Conservation (phyloP, 2,329 filamentous ascomycete genomes). For the Myriangium duriaei region DNA sequence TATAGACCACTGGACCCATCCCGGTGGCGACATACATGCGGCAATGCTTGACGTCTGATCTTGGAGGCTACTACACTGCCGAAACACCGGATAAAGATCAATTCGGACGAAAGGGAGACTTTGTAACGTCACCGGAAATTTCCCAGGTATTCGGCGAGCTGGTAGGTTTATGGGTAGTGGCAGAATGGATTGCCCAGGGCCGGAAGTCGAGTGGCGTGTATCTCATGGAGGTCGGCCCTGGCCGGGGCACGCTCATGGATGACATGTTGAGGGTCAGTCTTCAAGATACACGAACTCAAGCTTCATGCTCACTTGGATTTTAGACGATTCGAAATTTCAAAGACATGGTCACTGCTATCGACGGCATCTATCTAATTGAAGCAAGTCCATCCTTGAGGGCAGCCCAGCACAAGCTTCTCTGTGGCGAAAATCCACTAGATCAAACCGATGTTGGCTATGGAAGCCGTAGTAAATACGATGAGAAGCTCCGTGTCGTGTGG, state of each 20-base stretch:
- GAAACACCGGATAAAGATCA: conserved; percentile 61
- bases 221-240: conserved; percentile 87
- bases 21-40: conserved; percentile 94
- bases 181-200: conserved; percentile 93
- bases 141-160: conserved; percentile 95
- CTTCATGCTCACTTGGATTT: conserved; percentile 12
- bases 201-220: conserved; percentile 61
- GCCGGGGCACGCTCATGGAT: conserved; percentile 91
- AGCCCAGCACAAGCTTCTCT: conserved; percentile 70
- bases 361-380: conserved; percentile 88
- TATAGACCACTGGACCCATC: conserved; percentile 71
- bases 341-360: conserved; percentile 60
- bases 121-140: conserved; percentile 94
- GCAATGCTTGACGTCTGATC: conserved; percentile 85
- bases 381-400: conserved; percentile 69
- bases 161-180: conserved; percentile 84
- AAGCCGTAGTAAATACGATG: conserved; percentile 62
- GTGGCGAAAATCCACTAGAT: conserved; percentile 55
- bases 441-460: conserved; percentile 62
- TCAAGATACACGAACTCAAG: conserved; percentile 8
- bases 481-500: conserved; percentile 66
- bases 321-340: conserved; percentile 80
- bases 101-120: conserved; percentile 88
- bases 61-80: conserved; percentile 88
- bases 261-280: conserved; percentile 71